Base-by-base conservation (phyloP, 1,139 yeast species). In the Blastobotrys apis region DNA sequence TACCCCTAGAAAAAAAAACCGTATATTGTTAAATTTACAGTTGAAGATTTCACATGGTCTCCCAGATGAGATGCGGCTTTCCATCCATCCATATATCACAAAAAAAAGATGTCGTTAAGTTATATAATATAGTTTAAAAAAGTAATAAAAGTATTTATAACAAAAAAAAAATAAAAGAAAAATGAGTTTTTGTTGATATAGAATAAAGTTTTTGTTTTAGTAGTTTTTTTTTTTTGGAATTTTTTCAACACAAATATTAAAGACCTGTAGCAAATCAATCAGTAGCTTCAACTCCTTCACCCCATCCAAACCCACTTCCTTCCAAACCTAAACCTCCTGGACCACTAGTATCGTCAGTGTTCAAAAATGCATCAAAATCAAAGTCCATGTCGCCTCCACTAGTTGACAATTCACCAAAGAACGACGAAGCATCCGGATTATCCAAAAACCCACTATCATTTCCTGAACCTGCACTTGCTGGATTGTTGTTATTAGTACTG, bases 361-460 rank as follows among this genome's bases (percentile, higher is more conserved):
- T 63, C 41, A 64, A 48, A 45, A 64, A 64, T 16, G 63, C 56
- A 47, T 58, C 58, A 51, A 64, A 58, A 44, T 64, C 68, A 50
- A 64, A 64, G 47, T 64, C 67, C 45, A 63, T 51, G 40, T 63
- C 66, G 32, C 52, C 52, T 34, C 53, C 62, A 17, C 53, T 55
- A n/a, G 58, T 50, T 16, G 53, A 50, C 47, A 63, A 62, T 39
- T 64, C 67, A 16, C 54, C 52, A 34, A 62, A 54, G 45, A 59
- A 60, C 29, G 52, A 51, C 4, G 62, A 51, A 15, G 55, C 55
- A 29, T 61, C 62, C 3, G 37, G 30, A 22, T 57, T 52, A 29
- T 55, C 58, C 43, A 51, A 39, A 41, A 56, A 56, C 36, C 39
- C 47, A 25, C 39, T 45, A 13, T 29, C 45, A 32, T 34, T 35